Evolutionary conservation across 306 rosid genomes (phyloP).

Genomic region (Pachyrhizus erosus): DNA sequence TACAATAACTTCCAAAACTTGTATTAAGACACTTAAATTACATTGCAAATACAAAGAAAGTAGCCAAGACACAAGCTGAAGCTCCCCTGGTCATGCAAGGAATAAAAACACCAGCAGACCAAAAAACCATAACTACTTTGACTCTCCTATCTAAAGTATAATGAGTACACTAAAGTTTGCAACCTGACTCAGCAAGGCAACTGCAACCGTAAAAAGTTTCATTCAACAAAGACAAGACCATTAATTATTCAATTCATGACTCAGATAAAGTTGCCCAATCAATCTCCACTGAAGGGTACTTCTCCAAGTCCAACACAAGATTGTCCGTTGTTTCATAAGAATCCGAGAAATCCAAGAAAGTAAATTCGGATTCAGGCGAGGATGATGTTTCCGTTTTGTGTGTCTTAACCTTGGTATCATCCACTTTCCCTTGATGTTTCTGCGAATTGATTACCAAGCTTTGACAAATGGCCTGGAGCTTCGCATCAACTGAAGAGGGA

Average conservation of each 20-base stretch:
- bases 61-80: not conserved
- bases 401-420: conserved; percentile 10
- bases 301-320: conserved; percentile 64
- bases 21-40: conserved; percentile 21
- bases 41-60: conserved; percentile 7
- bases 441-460: conserved; percentile 48
- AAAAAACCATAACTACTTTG: conserved; percentile 19
- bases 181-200: conserved; percentile 38
- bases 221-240: too few relatives aligned
- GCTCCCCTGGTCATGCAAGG: conserved; percentile 47
- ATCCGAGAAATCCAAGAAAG: conserved; percentile 60
- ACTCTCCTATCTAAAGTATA: not conserved
- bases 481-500: conserved; percentile 73
- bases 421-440: too few relatives aligned
- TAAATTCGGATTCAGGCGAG: conserved; percentile 63
- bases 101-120: conserved; percentile 56
- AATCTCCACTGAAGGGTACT: conserved; percentile 81
- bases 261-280: conserved; percentile 78
- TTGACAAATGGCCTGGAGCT: conserved; percentile 74
- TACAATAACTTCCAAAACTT: not conserved
- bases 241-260: too few relatives aligned
- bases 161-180: not conserved
- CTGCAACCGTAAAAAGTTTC: conserved; percentile 71
- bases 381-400: conserved; percentile 41
- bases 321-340: conserved; percentile 41